A percentile compares a stretch with the other conserved stretches of the same genome.
Conservation (phyloP, 148 eudicot species). For the Arctostaphylos glauca region DNA sequence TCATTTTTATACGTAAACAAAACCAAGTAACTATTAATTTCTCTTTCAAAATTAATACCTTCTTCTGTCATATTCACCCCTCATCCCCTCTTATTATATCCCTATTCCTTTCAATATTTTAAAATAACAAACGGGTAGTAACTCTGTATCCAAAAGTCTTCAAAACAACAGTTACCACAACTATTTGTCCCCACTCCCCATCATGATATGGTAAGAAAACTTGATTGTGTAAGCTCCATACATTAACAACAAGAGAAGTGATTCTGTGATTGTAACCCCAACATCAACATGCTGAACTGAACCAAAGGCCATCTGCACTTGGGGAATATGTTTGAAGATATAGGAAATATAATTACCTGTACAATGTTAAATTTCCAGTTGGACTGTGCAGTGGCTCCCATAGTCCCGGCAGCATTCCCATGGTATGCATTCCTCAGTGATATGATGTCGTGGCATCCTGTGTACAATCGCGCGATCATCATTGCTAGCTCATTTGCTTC, state of each 20-base stretch:
- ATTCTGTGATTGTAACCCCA: not conserved
- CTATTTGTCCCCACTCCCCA: not conserved
- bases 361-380: constrained; percentile 89
- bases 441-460: constrained; percentile 84
- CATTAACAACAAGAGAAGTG: not conserved
- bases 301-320: not conserved
- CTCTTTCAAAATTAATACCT: too few species aligned
- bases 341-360: constrained; percentile 48
- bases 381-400: constrained; percentile 93
- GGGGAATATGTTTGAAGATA: not conserved
- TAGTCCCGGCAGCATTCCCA: constrained; percentile 93
- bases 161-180: not conserved
- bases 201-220: not conserved
- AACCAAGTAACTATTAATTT: too few species aligned
- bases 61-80: too few species aligned
- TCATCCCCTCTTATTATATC: too few species aligned
- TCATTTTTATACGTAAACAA: too few species aligned
- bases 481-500: constrained; percentile 98
- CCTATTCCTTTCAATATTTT: too few species aligned
- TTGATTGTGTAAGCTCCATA: not conserved
- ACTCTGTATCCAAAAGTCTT: not conserved
- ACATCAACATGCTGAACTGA: not conserved
- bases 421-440: constrained; percentile 91
- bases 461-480: constrained; percentile 87
- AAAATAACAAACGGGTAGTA: not conserved